These are phyloP conservation scores for Fusarium lyarnte DNA, from an alignment of 2,329 filamentous ascomycete genomes.

Conservation along the genomic window DNA sequence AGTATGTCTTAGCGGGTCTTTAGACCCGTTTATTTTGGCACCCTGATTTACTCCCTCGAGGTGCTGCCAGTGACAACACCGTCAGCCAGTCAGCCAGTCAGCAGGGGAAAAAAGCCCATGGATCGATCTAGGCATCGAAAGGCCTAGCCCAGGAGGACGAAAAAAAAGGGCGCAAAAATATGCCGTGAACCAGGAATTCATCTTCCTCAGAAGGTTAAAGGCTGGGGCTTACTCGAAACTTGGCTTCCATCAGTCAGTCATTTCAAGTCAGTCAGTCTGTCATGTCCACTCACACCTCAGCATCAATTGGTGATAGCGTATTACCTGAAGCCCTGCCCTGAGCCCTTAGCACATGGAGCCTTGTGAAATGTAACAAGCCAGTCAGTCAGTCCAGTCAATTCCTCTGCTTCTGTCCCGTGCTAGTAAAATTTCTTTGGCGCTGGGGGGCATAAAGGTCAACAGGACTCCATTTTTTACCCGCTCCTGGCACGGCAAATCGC, in stretches of 20 bases:
- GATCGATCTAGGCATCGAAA: constrained; percentile 39
- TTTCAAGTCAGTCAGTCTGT: constrained; percentile 8
- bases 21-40: neutral
- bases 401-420: constrained; percentile 29
- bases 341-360: constrained; percentile 30
- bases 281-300: constrained; percentile 30
- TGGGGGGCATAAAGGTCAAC: neutral
- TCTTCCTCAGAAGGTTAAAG: constrained; percentile 13
- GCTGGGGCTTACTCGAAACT: constrained; percentile 16
- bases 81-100: neutral
- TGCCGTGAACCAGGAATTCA: neutral
- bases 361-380: constrained; percentile 36
- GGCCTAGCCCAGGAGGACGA: constrained; percentile 11
- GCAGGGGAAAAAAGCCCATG: constrained; percentile 5
- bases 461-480: constrained; percentile 41
- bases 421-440: constrained; percentile 38
- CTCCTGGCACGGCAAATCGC: constrained; percentile 40
- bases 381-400: constrained; percentile 19
- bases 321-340: constrained; percentile 31
- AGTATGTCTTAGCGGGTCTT: fast-evolving
- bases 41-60: neutral
- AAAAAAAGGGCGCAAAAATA: constrained; percentile 27
- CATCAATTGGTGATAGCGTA: constrained; percentile 21
- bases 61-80: neutral
- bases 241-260: constrained; percentile 18